phyloP scores from a whole-genome alignment of 2,329 filamentous ascomycete species.

The Hymenoscyphus fraxineus region DNA sequence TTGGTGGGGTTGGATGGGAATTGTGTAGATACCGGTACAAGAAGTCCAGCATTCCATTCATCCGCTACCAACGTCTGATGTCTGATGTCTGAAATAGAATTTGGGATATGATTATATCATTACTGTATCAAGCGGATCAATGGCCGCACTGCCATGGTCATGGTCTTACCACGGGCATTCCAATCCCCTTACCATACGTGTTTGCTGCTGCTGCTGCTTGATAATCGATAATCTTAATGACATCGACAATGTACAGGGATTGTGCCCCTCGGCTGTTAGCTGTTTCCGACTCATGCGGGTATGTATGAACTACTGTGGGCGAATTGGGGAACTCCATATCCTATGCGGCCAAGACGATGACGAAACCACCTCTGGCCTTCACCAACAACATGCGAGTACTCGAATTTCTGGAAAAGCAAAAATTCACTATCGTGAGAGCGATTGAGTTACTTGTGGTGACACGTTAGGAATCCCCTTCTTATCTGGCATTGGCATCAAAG shows the following conservation, averaged over 20 bases:
- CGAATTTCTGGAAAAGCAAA: no score
- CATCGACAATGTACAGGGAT: slow-evolving; percentile 2
- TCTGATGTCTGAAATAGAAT: background rate
- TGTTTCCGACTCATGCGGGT: background rate
- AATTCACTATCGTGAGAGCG: background rate
- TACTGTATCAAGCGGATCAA: background rate
- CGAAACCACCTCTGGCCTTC: background rate
- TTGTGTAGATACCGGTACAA: no score
- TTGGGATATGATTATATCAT: no score
- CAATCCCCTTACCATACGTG: background rate
- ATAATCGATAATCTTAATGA: background rate
- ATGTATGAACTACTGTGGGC: background rate
- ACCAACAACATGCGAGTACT: no score
- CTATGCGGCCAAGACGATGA: background rate
- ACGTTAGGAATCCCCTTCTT: background rate
- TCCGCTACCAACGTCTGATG: background rate
- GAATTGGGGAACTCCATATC: background rate
- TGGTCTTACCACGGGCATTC: background rate
- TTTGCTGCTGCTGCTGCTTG: background rate
- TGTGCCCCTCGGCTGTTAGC: background rate
- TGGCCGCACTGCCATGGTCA: background rate
- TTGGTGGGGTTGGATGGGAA: no score
- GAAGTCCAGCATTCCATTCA: background rate
- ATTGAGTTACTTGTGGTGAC: background rate
- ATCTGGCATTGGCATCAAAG: background rate